These are phyloP conservation scores for Alternaria postmessia DNA, from an alignment of 2,329 filamentous ascomycete species.

Conservation along the genomic window DNA sequence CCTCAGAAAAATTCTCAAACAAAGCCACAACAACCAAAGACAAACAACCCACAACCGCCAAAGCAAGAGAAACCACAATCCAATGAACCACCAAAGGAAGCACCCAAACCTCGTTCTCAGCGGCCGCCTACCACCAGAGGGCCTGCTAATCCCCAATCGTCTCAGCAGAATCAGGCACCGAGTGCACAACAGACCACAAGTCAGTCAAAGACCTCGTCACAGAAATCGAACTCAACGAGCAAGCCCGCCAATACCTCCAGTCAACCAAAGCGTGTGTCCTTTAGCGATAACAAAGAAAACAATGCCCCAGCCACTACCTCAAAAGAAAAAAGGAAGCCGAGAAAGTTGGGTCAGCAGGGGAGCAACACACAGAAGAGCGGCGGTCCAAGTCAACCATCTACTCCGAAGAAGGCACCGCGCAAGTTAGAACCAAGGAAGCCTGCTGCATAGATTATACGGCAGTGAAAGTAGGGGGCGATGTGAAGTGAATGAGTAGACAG, in stretches of 20 bases:
- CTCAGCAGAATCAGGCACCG: slow-evolving; percentile 7
- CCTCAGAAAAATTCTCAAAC: slow-evolving; percentile 6
- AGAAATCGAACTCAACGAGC: slow-evolving; percentile 16
- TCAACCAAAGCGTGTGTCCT: slow-evolving; percentile 17
- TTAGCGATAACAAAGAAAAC: slow-evolving; percentile 27
- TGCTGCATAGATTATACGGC: slow-evolving; percentile 7
- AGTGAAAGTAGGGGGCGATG: background rate
- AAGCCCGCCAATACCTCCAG: slow-evolving; percentile 10
- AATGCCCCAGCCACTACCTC: slow-evolving; percentile 18
- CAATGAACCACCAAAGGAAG: slow-evolving; percentile 25
- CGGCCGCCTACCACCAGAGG: slow-evolving; percentile 8
- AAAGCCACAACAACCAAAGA: slow-evolving; percentile 1
- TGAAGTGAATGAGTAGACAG: background rate
- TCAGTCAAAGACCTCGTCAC: background rate
- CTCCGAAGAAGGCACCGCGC: slow-evolving; percentile 31
- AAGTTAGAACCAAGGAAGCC: slow-evolving; percentile 37
- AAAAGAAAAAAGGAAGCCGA: slow-evolving; percentile 32
- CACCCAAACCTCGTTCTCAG: slow-evolving; percentile 19
- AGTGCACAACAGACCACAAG: background rate
- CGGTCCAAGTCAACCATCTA: background rate
- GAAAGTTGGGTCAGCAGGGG: slow-evolving; percentile 33
- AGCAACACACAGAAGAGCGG: slow-evolving; percentile 10
- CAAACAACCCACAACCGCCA: slow-evolving; percentile 15
- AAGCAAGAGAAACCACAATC: slow-evolving; percentile 21
- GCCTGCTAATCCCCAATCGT: slow-evolving; percentile 1